Evolutionary conservation across 176 grass and related monocot genomes (phyloP), one percentile per base, ranked within the genome.

Genomic region (Metroxylon sagu): DNA sequence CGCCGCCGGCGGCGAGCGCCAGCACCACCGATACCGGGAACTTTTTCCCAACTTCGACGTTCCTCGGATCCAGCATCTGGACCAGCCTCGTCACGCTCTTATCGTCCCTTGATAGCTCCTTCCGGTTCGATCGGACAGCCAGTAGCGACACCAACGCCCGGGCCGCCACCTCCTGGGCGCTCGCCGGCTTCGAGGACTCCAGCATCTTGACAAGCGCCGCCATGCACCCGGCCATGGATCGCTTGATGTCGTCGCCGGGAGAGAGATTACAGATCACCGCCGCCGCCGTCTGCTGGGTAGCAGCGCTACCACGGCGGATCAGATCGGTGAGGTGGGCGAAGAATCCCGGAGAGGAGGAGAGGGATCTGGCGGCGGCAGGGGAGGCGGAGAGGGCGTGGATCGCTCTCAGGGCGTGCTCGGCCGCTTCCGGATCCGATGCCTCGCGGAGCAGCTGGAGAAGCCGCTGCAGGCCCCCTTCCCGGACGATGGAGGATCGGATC

Each of bases 31-130:
- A 70, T 56, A 95, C 68, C 15, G 82, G 78, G 16, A 78, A 71
- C 75, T 82, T 81, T 70, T 95, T 95, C 18, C 73, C 72, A 30
- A 82, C 76, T 56, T 85, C 84, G 62, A 85, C 78, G 48, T 85
- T 88, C 48, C 21, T 55, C 0, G 84, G 89, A 60, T 95, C 78
- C 59, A 95, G 81, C 84, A 95, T 88, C 65, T 82, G 75, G 54
- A 85, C 85, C 1, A 95, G 61, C 67, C 81, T 74, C 51, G 83
- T 88, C 53, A 95, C 15, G 66, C 72, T 82, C 64, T 95, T 95
- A 29, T 88, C 84, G 56, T 88, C 89, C 72, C 67, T 76, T 57
- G 81, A 65, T 48, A 95, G 80, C 28, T 82, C 89, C 56, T 85
- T 88, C 15, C 84, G 64, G 53, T 85, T 88, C 4, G 71, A 82